Evolutionary conservation across 1,284 basidiomycete species (phyloP).

Genomic region (Butyriboletus appendiculatus): DNA sequence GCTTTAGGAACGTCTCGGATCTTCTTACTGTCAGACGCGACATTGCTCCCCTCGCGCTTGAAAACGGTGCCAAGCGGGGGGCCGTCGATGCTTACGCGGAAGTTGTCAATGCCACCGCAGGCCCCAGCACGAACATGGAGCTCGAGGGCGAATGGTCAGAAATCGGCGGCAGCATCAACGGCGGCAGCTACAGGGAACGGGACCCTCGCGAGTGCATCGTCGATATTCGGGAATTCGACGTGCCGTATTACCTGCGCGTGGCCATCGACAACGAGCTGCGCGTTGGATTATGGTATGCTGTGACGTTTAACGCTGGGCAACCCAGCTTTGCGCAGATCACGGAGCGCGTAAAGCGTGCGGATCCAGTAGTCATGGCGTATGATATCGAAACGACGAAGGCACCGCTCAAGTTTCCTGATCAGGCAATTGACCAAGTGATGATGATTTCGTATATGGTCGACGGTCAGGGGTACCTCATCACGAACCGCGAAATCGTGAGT

Average conservation of each 20-base stretch:
- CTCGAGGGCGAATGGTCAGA: slow-evolving; percentile 70
- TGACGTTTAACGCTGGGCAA: slow-evolving; percentile 82
- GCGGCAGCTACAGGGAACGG: slow-evolving; percentile 53
- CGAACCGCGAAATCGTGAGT: slow-evolving; percentile 95
- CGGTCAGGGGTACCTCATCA: slow-evolving; percentile 96
- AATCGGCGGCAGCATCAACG: slow-evolving; percentile 42
- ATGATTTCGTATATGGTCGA: slow-evolving; percentile 99
- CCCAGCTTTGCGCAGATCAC: slow-evolving; percentile 75
- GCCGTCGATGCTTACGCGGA: slow-evolving; percentile 99
- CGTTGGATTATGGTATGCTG: slow-evolving; percentile 95
- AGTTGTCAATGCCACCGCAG: slow-evolving; percentile 81
- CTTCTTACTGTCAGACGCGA: slow-evolving; percentile 88
- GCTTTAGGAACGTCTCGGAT: slow-evolving; percentile 93
- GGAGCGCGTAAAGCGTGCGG: slow-evolving; percentile 96
- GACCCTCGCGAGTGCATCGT: slow-evolving; percentile 92
- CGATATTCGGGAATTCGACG: slow-evolving; percentile 96
- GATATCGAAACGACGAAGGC: slow-evolving; percentile 99
- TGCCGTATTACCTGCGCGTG: slow-evolving; percentile 96
- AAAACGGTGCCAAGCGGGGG: slow-evolving; percentile 91
- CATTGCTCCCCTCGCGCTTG: slow-evolving; percentile 84
- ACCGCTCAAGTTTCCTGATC: slow-evolving; percentile 98
- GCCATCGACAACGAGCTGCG: slow-evolving; percentile 99
- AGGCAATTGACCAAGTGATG: slow-evolving; percentile 97
- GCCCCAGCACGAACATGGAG: slow-evolving; percentile 58
- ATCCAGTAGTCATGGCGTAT: slow-evolving; percentile 98